phyloP scores from a whole-genome alignment of 768 basidiomycete species.

The Boletus vermiculosoides region DNA sequence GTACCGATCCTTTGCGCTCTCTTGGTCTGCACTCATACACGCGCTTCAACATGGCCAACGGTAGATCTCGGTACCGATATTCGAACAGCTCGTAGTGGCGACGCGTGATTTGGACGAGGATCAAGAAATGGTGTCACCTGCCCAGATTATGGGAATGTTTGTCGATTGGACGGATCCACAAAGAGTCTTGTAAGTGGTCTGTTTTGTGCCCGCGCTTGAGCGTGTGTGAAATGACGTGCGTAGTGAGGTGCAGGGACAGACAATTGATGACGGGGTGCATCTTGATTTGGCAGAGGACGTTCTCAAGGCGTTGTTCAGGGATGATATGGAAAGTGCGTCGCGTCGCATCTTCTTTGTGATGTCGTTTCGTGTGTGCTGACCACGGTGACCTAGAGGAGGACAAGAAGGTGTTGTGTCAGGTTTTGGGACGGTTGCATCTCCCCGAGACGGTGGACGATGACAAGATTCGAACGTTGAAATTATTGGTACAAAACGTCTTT shows the following conservation, averaged over 20 bases:
- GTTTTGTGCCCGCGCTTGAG: background rate
- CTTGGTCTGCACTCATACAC: too few species aligned
- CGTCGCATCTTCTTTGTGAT: background rate
- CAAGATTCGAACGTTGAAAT: constrained; percentile 59
- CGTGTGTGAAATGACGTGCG: background rate
- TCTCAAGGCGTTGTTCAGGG: constrained; percentile 46
- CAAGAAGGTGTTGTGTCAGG: constrained; percentile 61
- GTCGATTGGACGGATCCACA: constrained; percentile 87
- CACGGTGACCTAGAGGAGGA: constrained; percentile 47
- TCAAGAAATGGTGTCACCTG: constrained; percentile 68
- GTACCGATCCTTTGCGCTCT: background rate
- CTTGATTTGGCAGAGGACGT: constrained; percentile 56
- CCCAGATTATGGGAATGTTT: constrained; percentile 76
- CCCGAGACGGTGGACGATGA: constrained; percentile 71
- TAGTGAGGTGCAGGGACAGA: constrained; percentile 43
- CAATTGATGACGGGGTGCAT: constrained; percentile 45
- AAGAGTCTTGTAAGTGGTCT: constrained; percentile 55
- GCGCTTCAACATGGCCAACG: background rate
- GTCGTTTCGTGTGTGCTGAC: too few species aligned
- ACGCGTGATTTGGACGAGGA: constrained; percentile 68
- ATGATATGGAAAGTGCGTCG: constrained; percentile 52
- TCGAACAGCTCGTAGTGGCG: constrained; percentile 55
- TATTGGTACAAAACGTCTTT: constrained; percentile 50
- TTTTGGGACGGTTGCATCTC: constrained; percentile 60
- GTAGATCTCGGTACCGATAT: constrained; percentile 72